These are phyloP conservation scores for Fusarium decemcellulare DNA, from an alignment of 2,329 filamentous ascomycete species.

Conservation along the genomic window DNA sequence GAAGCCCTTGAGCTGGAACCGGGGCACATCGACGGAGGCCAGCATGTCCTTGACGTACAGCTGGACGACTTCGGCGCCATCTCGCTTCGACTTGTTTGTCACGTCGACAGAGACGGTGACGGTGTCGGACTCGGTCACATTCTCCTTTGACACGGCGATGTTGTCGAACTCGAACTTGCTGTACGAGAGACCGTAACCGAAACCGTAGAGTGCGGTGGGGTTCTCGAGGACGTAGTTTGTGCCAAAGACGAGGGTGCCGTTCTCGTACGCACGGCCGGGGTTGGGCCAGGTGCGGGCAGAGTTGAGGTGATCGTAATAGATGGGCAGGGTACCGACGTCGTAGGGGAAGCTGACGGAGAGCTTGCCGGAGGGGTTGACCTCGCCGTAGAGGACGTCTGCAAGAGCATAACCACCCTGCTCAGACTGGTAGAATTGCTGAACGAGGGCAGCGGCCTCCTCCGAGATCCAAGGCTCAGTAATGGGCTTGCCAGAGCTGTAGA, in stretches of 20 bases:
- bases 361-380: conserved; percentile 76
- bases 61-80: conserved; percentile 78
- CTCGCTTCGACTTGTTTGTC: conserved; percentile 69
- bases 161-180: conserved; percentile 73
- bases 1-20: conserved; percentile 76
- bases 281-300: conserved; percentile 70
- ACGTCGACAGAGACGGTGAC: conserved; percentile 73
- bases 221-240: conserved; percentile 75
- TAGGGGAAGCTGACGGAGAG: conserved; percentile 77
- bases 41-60: conserved; percentile 76
- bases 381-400: conserved; percentile 76
- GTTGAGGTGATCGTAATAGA: conserved; percentile 82
- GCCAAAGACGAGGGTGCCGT: conserved; percentile 75
- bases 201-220: conserved; percentile 72
- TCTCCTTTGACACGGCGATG: conserved; percentile 64
- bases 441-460: conserved; percentile 72
- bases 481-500: conserved; percentile 79
- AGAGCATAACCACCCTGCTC: conserved; percentile 78
- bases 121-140: conserved; percentile 63
- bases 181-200: conserved; percentile 78
- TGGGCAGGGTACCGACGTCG: conserved; percentile 75
- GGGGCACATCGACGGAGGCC: conserved; percentile 74
- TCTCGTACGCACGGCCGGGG: conserved; percentile 65
- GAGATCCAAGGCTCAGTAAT: conserved; percentile 82
- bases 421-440: conserved; percentile 83